These are phyloP conservation scores for Dactylellina parvicollis DNA, from an alignment of 2,329 filamentous ascomycete species.

Conservation along the genomic window DNA sequence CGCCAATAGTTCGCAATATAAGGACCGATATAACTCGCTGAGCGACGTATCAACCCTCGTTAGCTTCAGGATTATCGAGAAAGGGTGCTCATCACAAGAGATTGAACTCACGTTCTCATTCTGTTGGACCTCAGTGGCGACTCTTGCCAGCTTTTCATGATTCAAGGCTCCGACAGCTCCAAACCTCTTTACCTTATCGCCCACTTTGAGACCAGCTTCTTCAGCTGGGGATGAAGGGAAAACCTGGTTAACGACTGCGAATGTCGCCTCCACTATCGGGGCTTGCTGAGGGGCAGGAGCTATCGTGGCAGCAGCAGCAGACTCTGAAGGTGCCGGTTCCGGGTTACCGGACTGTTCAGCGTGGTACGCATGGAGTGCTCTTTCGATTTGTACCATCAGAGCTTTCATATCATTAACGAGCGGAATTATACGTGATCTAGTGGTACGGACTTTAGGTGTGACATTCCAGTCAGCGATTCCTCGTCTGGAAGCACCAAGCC, in stretches of 20 bases:
- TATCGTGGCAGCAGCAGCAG: conserved; percentile 55
- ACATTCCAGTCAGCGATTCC: conserved; percentile 47
- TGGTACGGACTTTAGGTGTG: conserved; percentile 78
- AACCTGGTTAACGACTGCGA: conserved; percentile 90
- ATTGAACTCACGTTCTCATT: conserved; percentile 79
- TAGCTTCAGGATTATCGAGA: conserved; percentile 4
- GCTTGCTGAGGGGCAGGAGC: conserved; percentile 61
- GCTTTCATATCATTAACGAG: conserved; percentile 93
- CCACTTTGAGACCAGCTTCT: conserved; percentile 77
- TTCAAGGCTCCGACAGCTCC: conserved; percentile 84
- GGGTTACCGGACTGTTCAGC: conserved; percentile 62
- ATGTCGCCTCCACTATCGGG: conserved; percentile 69
- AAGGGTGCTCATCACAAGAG: conserved; percentile 1
- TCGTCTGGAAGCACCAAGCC: conserved; percentile 23
- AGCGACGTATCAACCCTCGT: not conserved
- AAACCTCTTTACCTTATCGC: conserved; percentile 85
- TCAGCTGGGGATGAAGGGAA: conserved; percentile 81
- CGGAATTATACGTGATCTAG: conserved; percentile 85
- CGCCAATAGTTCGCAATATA: conserved; percentile 53
- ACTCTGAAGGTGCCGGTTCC: conserved; percentile 64
- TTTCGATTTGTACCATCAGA: conserved; percentile 84
- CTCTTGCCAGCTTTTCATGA: conserved; percentile 83
- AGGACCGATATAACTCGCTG: conserved; percentile 56
- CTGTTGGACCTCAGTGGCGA: conserved; percentile 87
- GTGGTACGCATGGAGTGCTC: conserved; percentile 87